Base-by-base conservation (phyloP, 176 grass and related monocot genomes). In the Aegilops bicornis region DNA sequence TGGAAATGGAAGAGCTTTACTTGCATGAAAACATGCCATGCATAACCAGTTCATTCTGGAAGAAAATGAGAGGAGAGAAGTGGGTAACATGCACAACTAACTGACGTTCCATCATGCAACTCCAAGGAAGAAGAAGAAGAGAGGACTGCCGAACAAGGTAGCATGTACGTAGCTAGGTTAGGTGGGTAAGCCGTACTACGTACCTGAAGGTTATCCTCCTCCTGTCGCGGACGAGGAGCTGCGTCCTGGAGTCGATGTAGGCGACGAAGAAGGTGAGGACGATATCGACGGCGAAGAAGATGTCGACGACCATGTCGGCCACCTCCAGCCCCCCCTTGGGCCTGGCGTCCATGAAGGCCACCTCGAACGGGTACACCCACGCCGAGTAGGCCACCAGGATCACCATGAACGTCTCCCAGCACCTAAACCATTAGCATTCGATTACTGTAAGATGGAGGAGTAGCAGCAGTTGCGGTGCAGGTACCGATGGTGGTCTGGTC, bases 341-440 rank as follows among this genome's bases (percentile, higher is more conserved):
- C 0, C 89, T 59, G 33, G 92, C 85, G 67, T 92, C 88, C 94
- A 96, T 83, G 88, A 99, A 99, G 14, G 97, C 97, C n/a, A 99
- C 90, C 93, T 99, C 97, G 79, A 99, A 99, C 23, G 94, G 94
- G 87, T 96, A 99, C 58, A 99, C 94, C 97, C 97, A 99, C 76
- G 97, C 97, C 16, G 97, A 94, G 90, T 99, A 99, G 3, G 89
- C 92, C 80, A 99, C 97, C 27, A 99, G 79, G 3, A 99, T 48
- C 87, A 99, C 94, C 97, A 99, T 96, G 78, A 96, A 94, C 47
- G 97, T 89, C 67, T 99, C 97, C 97, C 97, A 99, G 82, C 90
- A 94, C 88, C 93, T 98, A 66, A 50, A 47, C 72, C 73, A 50
- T 16, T 2, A 17, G 17, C 16, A 76, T 30, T 48, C 3, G 25